Conservation (phyloP, 1,284 basidiomycete species). For the Rhizopogon hawkerae region DNA sequence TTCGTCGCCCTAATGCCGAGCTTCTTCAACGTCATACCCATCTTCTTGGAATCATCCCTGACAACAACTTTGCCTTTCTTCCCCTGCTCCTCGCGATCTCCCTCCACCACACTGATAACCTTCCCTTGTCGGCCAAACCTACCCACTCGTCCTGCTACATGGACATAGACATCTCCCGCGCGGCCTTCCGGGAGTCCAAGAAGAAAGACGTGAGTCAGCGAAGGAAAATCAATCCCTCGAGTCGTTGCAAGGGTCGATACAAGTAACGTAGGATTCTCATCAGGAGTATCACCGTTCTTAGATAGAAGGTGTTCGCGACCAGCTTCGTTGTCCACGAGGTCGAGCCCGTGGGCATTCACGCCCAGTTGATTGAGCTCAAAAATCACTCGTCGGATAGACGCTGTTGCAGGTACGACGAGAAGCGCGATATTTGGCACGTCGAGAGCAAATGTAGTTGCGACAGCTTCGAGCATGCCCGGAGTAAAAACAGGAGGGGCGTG, state of each 20-base stretch:
- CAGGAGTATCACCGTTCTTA: slow-evolving; percentile 23
- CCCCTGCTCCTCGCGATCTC: slow-evolving; percentile 21
- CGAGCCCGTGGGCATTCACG: slow-evolving; percentile 55
- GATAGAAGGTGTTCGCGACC: slow-evolving; percentile 37
- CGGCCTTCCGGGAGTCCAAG: slow-evolving; percentile 50
- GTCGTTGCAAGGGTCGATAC: slow-evolving; percentile 60
- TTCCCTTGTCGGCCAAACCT: slow-evolving; percentile 58
- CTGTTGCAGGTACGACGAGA: slow-evolving; percentile 53
- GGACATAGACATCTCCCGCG: slow-evolving; percentile 53
- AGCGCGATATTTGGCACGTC: slow-evolving; percentile 62
- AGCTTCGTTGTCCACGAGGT: slow-evolving; percentile 37
- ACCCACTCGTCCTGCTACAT: slow-evolving; percentile 68
- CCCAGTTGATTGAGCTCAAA: slow-evolving; percentile 58
- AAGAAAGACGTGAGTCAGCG: slow-evolving; percentile 66
- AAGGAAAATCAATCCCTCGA: slow-evolving; percentile 64
- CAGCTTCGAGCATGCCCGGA: slow-evolving; percentile 50
- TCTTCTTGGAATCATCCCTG: slow-evolving; percentile 34
- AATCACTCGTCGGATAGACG: slow-evolving; percentile 51
- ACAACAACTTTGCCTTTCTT: slow-evolving; percentile 23
- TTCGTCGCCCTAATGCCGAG: slow-evolving; percentile 30
- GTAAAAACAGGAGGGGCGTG: slow-evolving; percentile 45
- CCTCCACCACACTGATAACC: slow-evolving; percentile 52
- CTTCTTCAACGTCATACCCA: slow-evolving; percentile 40
- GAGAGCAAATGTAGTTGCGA: slow-evolving; percentile 61
- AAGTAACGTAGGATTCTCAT: slow-evolving; percentile 52